A percentile compares a stretch with the other conserved stretches of the same genome.
Conservation (phyloP, 2,329 filamentous ascomycete species). For the Macroventuria anomochaeta region DNA sequence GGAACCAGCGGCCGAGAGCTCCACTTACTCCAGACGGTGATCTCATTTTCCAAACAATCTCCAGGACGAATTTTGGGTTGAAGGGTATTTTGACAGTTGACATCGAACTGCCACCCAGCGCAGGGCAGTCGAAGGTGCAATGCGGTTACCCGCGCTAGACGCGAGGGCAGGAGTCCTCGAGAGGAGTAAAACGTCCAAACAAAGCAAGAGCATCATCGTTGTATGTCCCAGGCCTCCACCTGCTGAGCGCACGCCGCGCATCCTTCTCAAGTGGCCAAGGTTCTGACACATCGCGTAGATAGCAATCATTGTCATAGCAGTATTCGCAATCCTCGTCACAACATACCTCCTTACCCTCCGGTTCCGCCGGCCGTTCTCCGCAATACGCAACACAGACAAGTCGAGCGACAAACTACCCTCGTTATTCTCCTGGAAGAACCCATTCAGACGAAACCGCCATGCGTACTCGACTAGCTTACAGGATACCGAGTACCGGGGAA, state of each 20-base stretch:
- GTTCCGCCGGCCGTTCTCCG: conserved; percentile 27
- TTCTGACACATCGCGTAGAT: conserved; percentile 34
- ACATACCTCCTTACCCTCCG: conserved; percentile 40
- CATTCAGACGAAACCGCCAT: conserved; percentile 35
- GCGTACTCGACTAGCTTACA: conserved; percentile 46
- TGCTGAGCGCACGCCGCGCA: neutral
- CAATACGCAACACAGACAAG: conserved; percentile 12
- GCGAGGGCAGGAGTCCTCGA: conserved; percentile 31
- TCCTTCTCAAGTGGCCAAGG: neutral
- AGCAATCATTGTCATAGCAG: conserved; percentile 34
- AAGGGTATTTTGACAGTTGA: conserved; percentile 8
- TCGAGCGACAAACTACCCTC: conserved; percentile 39
- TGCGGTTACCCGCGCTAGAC: conserved; percentile 37
- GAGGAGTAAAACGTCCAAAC: conserved; percentile 30
- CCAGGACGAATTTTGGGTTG: conserved; percentile 15
- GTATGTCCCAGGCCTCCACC: conserved; percentile 34
- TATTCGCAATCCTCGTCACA: conserved; percentile 43
- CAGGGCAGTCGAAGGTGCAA: conserved; percentile 20
- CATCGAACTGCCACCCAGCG: conserved; percentile 7
- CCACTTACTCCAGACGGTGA: conserved; percentile 33
- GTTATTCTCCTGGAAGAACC: conserved; percentile 40
- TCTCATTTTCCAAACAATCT: conserved; percentile 32
- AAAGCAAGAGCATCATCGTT: conserved; percentile 34
- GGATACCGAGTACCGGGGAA: conserved; percentile 39
- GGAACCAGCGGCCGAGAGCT: conserved; percentile 25